Base-by-base conservation (phyloP, 2,329 filamentous ascomycete genomes). In the Colletotrichum godetiae region DNA sequence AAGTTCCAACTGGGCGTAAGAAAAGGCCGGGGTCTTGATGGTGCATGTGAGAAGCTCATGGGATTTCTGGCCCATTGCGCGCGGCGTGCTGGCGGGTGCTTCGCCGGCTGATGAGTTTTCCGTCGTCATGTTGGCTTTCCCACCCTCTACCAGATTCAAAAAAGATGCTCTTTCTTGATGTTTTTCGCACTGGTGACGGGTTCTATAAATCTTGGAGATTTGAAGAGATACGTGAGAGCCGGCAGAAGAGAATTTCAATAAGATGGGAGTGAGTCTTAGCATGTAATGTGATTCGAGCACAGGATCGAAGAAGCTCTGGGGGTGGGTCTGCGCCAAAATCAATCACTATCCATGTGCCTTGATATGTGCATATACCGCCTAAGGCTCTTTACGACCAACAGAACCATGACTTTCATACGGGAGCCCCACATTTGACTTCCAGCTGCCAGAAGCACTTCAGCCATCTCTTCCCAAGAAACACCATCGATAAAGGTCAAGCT, bases 1-100 rank as follows among this genome's bases (percentile, higher is more conserved):
- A 31, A 90, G 82, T 75, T 88, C 82, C 0, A 92, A 83, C 72
- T 90, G 88, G 35, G 84, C 86, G 80, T 92, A 92, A 58, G 90
- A 86, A 79, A 87, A 90, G 5, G 85, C 82, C 2, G 90, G 87
- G 29, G 81, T 75, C 75, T 83, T 86, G 78, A 91, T 83, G 53
- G 88, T 90, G 77, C 83, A 84, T 55, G 85, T 85, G 75, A 85
- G 85, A 61, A 91, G 84, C 59, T 88, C 86, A 71, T 86, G 84
- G 22, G 85, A 83, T 85, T 86, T 59, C 76, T 72, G n/a, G 24
- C 60, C 37, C 13, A 49, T 61, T 27, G 46, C 13, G 31, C 49
- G 67, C n/a, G 63, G 58, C 1, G 63, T 69, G 42, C 57, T 66
- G 15, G 58, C 33, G 1, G 69, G 35, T 12, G 63, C 35, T n/a